These are phyloP conservation scores for Daldinia bambusicola DNA, from an alignment of 495 filamentous ascomycete species.

Conservation along the genomic window DNA sequence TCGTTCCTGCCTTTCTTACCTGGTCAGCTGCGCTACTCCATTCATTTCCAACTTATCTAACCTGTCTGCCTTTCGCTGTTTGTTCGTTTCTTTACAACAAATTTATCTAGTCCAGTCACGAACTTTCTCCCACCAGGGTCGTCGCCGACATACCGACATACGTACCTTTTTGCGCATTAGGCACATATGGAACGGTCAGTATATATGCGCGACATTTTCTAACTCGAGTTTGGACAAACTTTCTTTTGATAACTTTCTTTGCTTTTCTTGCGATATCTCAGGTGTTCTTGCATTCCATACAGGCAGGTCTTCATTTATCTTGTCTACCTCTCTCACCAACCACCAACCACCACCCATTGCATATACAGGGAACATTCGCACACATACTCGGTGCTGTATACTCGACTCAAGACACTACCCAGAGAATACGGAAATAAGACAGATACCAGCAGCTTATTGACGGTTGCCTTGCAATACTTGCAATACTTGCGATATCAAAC, in stretches of 20 bases:
- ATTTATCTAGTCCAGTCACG: neutral
- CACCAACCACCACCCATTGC: neutral
- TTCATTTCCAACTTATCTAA: neutral
- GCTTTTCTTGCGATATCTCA: neutral
- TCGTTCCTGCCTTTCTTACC: too few species aligned
- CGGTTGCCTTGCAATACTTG: neutral
- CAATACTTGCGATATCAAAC: neutral
- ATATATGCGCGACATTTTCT: conserved; percentile 1
- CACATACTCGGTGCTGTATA: neutral
- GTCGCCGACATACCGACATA: neutral
- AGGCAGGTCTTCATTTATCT: neutral
- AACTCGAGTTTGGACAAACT: neutral
- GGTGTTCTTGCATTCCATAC: neutral
- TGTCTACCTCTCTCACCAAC: neutral
- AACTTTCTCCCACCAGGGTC: neutral
- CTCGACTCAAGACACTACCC: neutral
- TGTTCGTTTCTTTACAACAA: neutral
- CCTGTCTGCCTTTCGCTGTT: neutral
- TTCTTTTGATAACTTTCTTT: neutral
- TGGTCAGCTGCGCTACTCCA: neutral
- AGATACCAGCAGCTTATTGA: neutral
- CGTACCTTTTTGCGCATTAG: neutral
- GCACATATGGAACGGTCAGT: neutral
- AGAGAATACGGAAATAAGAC: neutral
- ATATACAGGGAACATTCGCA: neutral